These are phyloP conservation scores for Cenchrus fungigraminus DNA, from an alignment of 176 grass and related monocot species.

Conservation along the genomic window DNA sequence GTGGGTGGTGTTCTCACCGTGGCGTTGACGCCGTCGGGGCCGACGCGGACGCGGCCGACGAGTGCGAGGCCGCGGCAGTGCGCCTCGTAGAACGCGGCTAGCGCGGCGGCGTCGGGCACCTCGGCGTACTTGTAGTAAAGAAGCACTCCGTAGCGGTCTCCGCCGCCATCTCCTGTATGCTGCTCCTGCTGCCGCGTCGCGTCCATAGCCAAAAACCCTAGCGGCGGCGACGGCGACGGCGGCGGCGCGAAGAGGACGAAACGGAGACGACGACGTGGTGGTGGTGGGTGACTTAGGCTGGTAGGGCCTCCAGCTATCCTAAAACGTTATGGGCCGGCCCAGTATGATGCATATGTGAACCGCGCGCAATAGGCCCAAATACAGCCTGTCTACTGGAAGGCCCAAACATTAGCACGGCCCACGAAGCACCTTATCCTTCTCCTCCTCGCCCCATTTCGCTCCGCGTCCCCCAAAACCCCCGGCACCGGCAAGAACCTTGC, in stretches of 20 bases:
- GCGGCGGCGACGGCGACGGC: background rate
- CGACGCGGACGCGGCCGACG: slow-evolving; percentile 86
- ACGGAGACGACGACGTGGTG: slow-evolving; percentile 1
- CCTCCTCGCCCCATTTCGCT: slow-evolving; percentile 35
- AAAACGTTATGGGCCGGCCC: background rate
- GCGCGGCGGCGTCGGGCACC: slow-evolving; percentile 62
- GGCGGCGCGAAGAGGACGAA: background rate
- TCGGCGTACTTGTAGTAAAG: slow-evolving; percentile 91
- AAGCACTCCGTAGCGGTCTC: slow-evolving; percentile 61
- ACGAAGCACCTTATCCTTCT: slow-evolving; percentile 36
- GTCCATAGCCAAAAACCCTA: slow-evolving; percentile 57
- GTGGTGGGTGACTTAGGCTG: background rate
- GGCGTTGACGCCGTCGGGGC: slow-evolving; percentile 84
- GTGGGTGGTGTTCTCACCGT: slow-evolving; percentile 46
- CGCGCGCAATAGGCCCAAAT: background rate
- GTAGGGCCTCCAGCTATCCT: background rate
- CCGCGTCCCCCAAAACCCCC: slow-evolving; percentile 25
- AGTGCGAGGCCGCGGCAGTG: slow-evolving; percentile 65
- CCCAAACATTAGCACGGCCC: slow-evolving; percentile 4
- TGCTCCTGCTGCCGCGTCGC: background rate
- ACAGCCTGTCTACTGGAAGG: background rate
- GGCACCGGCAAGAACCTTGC: slow-evolving; percentile 37
- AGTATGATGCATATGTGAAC: background rate
- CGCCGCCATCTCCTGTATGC: background rate
- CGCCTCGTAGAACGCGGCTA: slow-evolving; percentile 67